Conservation (phyloP, 2,329 filamentous ascomycete genomes). For the Colletotrichum shisoi region DNA sequence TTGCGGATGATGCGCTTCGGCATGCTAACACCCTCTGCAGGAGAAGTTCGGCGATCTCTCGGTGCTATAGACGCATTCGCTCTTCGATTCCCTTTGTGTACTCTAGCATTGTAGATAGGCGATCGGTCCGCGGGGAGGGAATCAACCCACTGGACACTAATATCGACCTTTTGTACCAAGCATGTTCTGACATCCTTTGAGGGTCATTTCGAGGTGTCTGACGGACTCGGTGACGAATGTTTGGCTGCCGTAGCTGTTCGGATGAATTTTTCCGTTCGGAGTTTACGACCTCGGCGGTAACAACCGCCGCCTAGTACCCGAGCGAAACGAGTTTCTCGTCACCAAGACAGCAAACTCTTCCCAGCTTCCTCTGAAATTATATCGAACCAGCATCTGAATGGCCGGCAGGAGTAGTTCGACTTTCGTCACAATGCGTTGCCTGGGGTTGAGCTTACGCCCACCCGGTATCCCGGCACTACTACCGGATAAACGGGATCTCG, state of each 20-base stretch:
- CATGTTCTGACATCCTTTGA: not conserved
- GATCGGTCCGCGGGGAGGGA: constrained; percentile 44
- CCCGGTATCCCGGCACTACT: constrained; percentile 16
- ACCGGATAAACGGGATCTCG: constrained; percentile 34
- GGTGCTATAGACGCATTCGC: constrained; percentile 74
- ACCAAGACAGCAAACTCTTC: not conserved
- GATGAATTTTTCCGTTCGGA: constrained; percentile 32
- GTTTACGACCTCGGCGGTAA: constrained; percentile 29
- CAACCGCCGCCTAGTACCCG: not conserved
- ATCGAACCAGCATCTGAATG: no score
- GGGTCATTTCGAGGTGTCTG: not conserved
- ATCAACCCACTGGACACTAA: constrained; percentile 39
- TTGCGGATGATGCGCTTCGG: not conserved
- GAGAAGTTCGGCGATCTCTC: constrained; percentile 99
- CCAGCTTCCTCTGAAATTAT: not conserved
- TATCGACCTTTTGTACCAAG: constrained; percentile 37
- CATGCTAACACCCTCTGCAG: constrained; percentile 65
- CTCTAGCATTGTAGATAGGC: constrained; percentile 76
- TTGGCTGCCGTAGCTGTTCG: constrained; percentile 4
- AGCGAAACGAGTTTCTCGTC: not conserved
- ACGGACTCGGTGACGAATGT: not conserved
- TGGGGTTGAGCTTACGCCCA: not conserved
- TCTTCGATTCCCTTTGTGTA: constrained; percentile 64
- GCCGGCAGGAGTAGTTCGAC: not conserved
- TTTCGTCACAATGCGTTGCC: no score